Evolutionary conservation across 805 yeast genomes (phyloP).

Genomic region (Nakazawaea anatomiae): DNA sequence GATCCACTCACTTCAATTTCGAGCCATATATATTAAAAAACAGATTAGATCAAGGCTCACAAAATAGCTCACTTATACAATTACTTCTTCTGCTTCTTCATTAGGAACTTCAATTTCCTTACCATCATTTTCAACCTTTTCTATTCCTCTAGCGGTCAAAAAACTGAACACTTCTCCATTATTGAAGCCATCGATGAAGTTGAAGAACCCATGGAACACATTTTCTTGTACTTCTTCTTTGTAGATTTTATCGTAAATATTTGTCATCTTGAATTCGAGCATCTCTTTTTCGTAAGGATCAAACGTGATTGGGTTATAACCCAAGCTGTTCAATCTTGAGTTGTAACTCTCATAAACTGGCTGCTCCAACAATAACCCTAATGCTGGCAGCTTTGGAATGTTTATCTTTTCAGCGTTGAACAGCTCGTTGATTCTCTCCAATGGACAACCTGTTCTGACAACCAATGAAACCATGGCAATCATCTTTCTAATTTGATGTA

Average conservation of each 20-base stretch:
- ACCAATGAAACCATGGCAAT: slow-evolving; percentile 89
- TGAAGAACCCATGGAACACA: slow-evolving; percentile 84
- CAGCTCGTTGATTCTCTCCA: slow-evolving; percentile 68
- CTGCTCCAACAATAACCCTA: slow-evolving; percentile 83
- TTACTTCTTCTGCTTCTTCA: slow-evolving; percentile 2
- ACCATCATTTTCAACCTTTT: slow-evolving; percentile 20
- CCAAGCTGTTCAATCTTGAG: slow-evolving; percentile 60
- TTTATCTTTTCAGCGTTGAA: slow-evolving; percentile 71
- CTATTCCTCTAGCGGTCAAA: slow-evolving; percentile 40
- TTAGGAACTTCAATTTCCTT: slow-evolving; percentile 18
- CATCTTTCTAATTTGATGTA: slow-evolving; percentile 97
- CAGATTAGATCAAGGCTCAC: neutral
- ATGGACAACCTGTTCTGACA: slow-evolving; percentile 82
- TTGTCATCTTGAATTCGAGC: slow-evolving; percentile 80
- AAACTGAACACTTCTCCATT: slow-evolving; percentile 57
- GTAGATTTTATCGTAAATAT: slow-evolving; percentile 88
- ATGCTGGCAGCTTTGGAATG: slow-evolving; percentile 96
- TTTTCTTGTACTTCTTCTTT: slow-evolving; percentile 85
- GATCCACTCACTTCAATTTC: too few relatives aligned
- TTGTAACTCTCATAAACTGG: slow-evolving; percentile 91
- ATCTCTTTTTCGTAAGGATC: slow-evolving; percentile 60
- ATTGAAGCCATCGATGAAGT: slow-evolving; percentile 78
- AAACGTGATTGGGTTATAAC: slow-evolving; percentile 72
- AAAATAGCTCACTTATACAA: neutral
- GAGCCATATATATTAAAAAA: neutral